Percentiles rank a stretch among this genome's conserved stretches.
Evolutionary conservation across 2,329 filamentous ascomycete genomes (phyloP).

Genomic region (Stachybotrys chlorohalonatus): DNA sequence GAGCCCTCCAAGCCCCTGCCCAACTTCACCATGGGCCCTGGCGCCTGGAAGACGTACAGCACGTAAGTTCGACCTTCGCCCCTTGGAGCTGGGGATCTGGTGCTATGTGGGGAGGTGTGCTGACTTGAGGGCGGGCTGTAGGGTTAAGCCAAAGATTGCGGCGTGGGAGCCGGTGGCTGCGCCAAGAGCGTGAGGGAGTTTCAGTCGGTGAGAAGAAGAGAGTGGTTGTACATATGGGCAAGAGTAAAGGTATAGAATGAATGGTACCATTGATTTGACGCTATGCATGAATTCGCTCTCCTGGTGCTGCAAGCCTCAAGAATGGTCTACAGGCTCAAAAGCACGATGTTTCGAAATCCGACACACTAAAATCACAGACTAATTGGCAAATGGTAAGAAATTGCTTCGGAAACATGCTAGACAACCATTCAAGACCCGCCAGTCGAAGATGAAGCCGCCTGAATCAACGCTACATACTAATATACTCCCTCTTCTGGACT

Average conservation of each 20-base stretch:
- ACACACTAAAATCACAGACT: background rate
- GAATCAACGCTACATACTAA: background rate
- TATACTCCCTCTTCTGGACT: background rate
- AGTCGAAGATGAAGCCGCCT: background rate
- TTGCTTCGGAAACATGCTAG: background rate
- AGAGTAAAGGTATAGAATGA: slow-evolving; percentile 9
- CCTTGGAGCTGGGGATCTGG: too few relatives aligned
- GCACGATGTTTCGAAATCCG: too few relatives aligned
- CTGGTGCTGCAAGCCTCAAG: background rate
- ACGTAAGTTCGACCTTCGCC: slow-evolving; percentile 58
- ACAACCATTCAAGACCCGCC: background rate
- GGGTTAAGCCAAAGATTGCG: slow-evolving; percentile 43
- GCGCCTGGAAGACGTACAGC: slow-evolving; percentile 85
- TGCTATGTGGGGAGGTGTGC: background rate
- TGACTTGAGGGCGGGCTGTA: slow-evolving; percentile 11
- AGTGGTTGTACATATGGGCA: slow-evolving; percentile 21
- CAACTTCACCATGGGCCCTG: slow-evolving; percentile 66
- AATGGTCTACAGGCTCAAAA: too few relatives aligned
- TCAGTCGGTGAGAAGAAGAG: slow-evolving; percentile 1
- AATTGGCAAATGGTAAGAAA: background rate
- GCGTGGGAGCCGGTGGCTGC: slow-evolving; percentile 41
- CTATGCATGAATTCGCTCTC: background rate
- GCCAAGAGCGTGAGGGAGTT: slow-evolving; percentile 16
- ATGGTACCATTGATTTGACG: slow-evolving; percentile 3
- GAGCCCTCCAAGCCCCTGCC: slow-evolving; percentile 63